Percentiles rank a stretch among this genome's conserved stretches.
phyloP scores from a whole-genome alignment of 768 basidiomycete species.

The Leccinum rimulosum region DNA sequence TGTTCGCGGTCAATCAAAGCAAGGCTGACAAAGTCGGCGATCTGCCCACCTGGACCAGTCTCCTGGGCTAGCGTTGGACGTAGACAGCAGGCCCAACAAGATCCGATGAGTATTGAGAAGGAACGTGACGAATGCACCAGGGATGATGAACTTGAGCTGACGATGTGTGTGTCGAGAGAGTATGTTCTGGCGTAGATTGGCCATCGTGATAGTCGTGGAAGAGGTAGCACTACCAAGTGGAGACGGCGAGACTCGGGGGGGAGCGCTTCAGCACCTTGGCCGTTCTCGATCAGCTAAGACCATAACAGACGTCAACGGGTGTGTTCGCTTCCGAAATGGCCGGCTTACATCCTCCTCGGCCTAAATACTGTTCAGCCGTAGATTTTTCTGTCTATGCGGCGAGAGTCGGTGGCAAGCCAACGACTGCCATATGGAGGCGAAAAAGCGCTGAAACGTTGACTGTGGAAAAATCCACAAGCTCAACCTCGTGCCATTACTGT shows the following conservation, averaged over 20 bases:
- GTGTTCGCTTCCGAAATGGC: conserved; percentile 2
- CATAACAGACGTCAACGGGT: conserved; percentile 8
- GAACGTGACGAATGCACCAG: conserved; percentile 64
- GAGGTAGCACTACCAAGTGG: not conserved
- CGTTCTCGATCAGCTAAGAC: conserved; percentile 9
- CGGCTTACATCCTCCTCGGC: not conserved
- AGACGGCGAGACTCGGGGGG: not conserved
- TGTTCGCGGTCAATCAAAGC: conserved; percentile 27
- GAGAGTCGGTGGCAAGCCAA: not conserved
- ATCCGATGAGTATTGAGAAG: conserved; percentile 55
- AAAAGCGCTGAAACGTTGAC: not conserved
- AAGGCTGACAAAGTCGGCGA: not conserved
- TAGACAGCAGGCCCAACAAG: conserved; percentile 41
- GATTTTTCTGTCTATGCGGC: not conserved
- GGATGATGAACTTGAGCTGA: conserved; percentile 74
- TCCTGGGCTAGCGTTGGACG: conserved; percentile 33
- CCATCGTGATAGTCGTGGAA: conserved; percentile 16
- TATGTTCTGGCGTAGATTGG: conserved; percentile 11
- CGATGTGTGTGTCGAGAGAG: conserved; percentile 52
- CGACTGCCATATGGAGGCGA: conserved; percentile 15
- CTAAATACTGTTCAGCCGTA: not conserved
- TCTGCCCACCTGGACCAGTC: conserved; percentile 51
- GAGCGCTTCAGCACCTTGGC: not conserved
- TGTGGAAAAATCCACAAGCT: not conserved
- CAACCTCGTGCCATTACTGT: not conserved